Base-by-base conservation (phyloP, 1,284 basidiomycete genomes). In the Puccinia novopanici region DNA sequence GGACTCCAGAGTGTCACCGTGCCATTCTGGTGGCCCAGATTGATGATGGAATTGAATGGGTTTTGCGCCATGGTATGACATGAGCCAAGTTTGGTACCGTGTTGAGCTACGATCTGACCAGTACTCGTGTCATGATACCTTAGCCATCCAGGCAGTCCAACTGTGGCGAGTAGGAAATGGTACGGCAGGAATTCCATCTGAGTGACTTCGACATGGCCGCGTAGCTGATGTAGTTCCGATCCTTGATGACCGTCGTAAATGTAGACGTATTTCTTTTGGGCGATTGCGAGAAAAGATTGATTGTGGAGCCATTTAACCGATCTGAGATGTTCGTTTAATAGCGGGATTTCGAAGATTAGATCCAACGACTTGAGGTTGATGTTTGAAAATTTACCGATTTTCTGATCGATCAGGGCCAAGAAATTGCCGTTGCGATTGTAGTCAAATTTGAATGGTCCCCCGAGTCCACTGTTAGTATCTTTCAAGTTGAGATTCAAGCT, bases 91-190 rank as follows among this genome's bases (percentile, higher is more conserved):
- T 92, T 93, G 3, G 94, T 95, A n/a, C 93, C 90, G 85, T 96
- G 94, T 86, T 95, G 91, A 55, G 91, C 90, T 52, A 99, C 88
- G 76, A 98, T 89, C 81, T 91, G 89, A 22, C 96, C 96, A 0
- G 95, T 99, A 2, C 95, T 95, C 0, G 93, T 95, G 85, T 99
- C 96, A 87, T 97, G 95, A 87, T 98, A 99, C 87, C 96, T 96
- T 0, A 99, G 88, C 85, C 92, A 94, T 0, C 96, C 96, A 17
- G 89, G 88, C 83, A 94, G 92, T 13, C 95, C 94, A 22, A 96
- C 89, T 72, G 91, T 92, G 0, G 91, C 92, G 8, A 99, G 89
- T 22, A 99, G 88, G 91, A 94, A 99, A 86, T 99, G 97, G 84
- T 95, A 98, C 0, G 94, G 95, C 12, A 99, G 88, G 85, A 94